Base-by-base conservation (phyloP, 2,329 filamentous ascomycete species). In the Neopestalotiopsis sp. region DNA sequence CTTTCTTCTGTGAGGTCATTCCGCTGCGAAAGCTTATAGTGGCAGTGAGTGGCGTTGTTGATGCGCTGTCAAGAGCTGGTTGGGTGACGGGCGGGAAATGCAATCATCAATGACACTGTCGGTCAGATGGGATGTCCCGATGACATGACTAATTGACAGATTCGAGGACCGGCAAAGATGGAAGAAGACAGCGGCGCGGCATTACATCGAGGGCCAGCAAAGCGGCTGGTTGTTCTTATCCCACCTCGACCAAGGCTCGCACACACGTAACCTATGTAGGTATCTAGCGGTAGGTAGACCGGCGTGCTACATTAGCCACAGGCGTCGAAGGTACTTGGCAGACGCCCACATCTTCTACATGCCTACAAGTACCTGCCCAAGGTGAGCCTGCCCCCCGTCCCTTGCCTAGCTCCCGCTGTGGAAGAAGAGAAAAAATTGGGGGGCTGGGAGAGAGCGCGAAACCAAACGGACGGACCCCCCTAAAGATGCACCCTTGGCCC, bases 401-500 rank as follows among this genome's bases (percentile, higher is more conserved):
- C 45, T 52, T 66, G 63, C 32, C 56, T 66, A 66, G 63, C 45
- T 66, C 63, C 63, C 63, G 63, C 49, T 58, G 63, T 66, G 63
- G 38, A 34, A 42, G 62, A 28, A 28, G 3, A 10, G 34, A n/a
- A 52, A 49, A 66, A 66, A 32, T 58, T 42, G 49, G 63, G 63
- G 32, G 63, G 63, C 45, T 66, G 63, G 63, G 28, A 66, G 45
- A 4, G 34, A 38, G 34, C 20, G 17, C 45, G 45, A 57, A 24
- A 13, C 63, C 63, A 65, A 24, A 63, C 24, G 38, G 40, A 65
- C 62, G 40, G 62, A 9, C 20, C 62, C 62, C 24, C 40, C 24
- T 10, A 9, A 17, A 28, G 24, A 20, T 20, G 6, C n/a, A 52
- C 45, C 17, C 17, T 52, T n/a, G 17, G 57, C 24, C 57, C 24